A percentile compares a stretch with the other conserved stretches of the same genome.
Conservation (phyloP, 352 stramenopile genomes). For the Lagenidium sp. region DNA sequence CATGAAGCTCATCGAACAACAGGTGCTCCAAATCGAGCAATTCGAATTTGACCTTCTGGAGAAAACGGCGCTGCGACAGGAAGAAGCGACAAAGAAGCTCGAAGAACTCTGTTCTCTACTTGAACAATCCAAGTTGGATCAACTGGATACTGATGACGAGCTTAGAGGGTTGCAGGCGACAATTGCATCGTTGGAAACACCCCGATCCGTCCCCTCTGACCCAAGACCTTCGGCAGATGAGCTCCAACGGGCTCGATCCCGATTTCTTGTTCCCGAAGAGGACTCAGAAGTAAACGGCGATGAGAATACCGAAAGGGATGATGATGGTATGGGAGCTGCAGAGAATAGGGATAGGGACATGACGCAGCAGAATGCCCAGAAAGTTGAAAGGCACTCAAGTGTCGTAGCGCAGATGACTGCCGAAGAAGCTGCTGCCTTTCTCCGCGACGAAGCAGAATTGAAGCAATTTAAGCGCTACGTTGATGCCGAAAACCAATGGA, state of each 20-base stretch:
- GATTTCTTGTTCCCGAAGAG: conserved; percentile 19
- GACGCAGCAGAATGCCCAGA: not conserved
- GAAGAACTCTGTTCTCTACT: conserved; percentile 25
- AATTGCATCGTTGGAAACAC: conserved; percentile 22
- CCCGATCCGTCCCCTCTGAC: conserved; percentile 13
- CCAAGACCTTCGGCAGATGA: conserved; percentile 26
- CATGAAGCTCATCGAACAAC: conserved; percentile 45
- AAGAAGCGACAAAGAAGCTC: conserved; percentile 31
- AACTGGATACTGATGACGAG: conserved; percentile 21
- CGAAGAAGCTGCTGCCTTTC: not conserved
- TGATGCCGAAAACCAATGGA: conserved; percentile 31
- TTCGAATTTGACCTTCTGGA: conserved; percentile 60
- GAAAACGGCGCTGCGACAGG: conserved; percentile 41
- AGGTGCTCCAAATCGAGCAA: conserved; percentile 37
- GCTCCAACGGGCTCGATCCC: conserved; percentile 21
- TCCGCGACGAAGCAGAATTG: conserved; percentile 43
- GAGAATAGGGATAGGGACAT: conserved; percentile 5
- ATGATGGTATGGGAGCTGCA: conserved; percentile 2
- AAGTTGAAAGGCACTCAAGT: not conserved
- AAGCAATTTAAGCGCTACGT: conserved; percentile 28
- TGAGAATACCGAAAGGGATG: conserved; percentile 7
- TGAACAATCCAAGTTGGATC: conserved; percentile 19
- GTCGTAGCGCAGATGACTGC: not conserved
- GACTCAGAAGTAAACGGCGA: not conserved
- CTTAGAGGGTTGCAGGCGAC: conserved; percentile 14